Percentiles rank a stretch among this genome's conserved stretches.
Conservation (phyloP, 257 asterid species). For the Schizonepeta tenuifolia region DNA sequence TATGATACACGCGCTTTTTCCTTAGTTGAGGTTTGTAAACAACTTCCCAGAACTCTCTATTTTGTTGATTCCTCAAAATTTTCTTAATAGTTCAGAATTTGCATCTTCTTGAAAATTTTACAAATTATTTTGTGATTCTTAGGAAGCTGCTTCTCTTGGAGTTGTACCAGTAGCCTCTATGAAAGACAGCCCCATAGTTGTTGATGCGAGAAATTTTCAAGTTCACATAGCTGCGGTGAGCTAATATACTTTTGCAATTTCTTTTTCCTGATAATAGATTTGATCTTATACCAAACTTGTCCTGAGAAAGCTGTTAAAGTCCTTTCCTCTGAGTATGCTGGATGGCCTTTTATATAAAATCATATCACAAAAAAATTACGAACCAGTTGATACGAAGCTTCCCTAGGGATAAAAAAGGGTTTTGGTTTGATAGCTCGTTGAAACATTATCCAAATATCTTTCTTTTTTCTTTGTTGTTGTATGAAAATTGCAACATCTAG, state of each 20-base stretch:
- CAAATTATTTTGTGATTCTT: conserved; percentile 33
- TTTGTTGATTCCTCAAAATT: conserved; percentile 1
- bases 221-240: conserved; percentile 80
- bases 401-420: not conserved
- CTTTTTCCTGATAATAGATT: conserved; percentile 12
- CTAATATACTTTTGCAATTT: conserved; percentile 27
- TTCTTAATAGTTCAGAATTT: conserved; percentile 29
- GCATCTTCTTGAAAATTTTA: conserved; percentile 34
- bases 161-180: conserved; percentile 64
- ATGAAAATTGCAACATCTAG: conserved; percentile 10
- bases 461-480: conserved; percentile 9
- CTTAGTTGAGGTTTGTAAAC: conserved; percentile 73
- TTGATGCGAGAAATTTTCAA: conserved; percentile 66
- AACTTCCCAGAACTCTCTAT: conserved; percentile 19
- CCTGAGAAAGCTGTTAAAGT: conserved; percentile 8
- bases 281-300: not conserved
- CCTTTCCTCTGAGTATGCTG: conserved; percentile 21
- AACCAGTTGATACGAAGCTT: conserved; percentile 18
- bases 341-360: conserved; percentile 3
- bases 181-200: conserved; percentile 68
- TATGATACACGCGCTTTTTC: conserved; percentile 96
- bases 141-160: conserved; percentile 98
- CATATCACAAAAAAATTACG: not conserved
- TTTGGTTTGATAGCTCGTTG: conserved; percentile 21
- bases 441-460: not conserved